Conservation (phyloP, 2,329 filamentous ascomycete species). For the Davidsoniella virescens region DNA sequence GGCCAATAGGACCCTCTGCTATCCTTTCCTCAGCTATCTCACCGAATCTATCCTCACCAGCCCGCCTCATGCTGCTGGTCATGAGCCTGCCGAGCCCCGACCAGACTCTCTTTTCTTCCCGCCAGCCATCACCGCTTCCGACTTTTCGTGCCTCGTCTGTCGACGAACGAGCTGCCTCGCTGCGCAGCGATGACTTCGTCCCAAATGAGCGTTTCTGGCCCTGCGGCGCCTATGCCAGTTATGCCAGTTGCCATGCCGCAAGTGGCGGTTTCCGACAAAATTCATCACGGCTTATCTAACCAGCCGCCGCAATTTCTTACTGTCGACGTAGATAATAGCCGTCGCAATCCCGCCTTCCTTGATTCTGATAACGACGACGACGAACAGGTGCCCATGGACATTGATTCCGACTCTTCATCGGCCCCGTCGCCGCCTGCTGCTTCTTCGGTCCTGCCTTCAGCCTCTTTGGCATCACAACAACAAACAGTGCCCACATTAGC, state of each 20-base stretch:
- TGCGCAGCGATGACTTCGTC: constrained; percentile 13
- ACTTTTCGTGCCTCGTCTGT: background rate
- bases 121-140: background rate
- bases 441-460: background rate
- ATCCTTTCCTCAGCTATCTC: too few species aligned
- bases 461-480: background rate
- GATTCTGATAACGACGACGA: background rate
- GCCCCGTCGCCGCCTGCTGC: background rate
- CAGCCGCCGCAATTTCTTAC: background rate
- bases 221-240: constrained; percentile 7
- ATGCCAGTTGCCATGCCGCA: constrained; percentile 8
- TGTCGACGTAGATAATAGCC: too few species aligned
- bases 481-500: background rate
- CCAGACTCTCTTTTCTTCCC: background rate
- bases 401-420: constrained; percentile 6
- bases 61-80: background rate
- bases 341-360: background rate
- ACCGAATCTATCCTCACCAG: background rate
- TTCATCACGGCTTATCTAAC: background rate
- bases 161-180: constrained; percentile 12
- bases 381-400: constrained; percentile 11
- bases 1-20: too few species aligned
- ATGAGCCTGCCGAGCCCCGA: background rate
- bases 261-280: constrained; percentile 4
- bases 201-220: constrained; percentile 10